Evolutionary conservation across 2,329 filamentous ascomycete species (phyloP), one percentile per base, ranked within the genome.

Genomic region (Huntiella bhutanensis): DNA sequence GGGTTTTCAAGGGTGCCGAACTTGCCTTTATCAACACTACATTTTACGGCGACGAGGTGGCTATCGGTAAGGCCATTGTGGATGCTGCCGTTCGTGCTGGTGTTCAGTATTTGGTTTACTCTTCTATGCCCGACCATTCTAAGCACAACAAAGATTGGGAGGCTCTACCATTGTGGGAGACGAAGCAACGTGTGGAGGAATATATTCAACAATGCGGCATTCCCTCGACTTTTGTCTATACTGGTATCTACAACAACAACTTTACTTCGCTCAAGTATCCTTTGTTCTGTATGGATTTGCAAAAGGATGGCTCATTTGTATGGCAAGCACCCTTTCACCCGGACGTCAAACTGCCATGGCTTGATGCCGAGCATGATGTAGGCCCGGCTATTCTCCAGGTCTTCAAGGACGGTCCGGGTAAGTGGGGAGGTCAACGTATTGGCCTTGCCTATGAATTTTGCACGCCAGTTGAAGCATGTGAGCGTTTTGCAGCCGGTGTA

Each of bases 201-300:
- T 93, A 96, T 60, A 73, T 95, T 44, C 77, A 83, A 49, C 75
- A 85, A 58, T 73, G 94, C 36, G 78, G 78, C 7, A 69, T 95
- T 8, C 84, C 84, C 0, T 78, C 87, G 1, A 96, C 88, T 0
- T 96, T 94, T 60, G 80, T 95, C 53, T 95, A 95, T 62, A 85
- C 87, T 7, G 91, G 88, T 50, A 95, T 95, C 55, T 98, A 96
- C 69, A 94, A 96, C 69, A 96, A 96, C 64, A 96, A 98, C 60
- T 98, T 96, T 63, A 96, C 88, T 28, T 91, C 83, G 41, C 70
- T 95, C 32, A 77, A 77, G 1, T 96, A 94, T 58, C 91, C 91
- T 1, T 70, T 96, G 3, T 96, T 96, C 65, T 91, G 87, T 64
- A 93, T 95, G 82, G 85, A 92, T 52, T 66, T 93, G 41, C 78